phyloP scores from a whole-genome alignment of 768 basidiomycete genomes.

The Mycena metata region DNA sequence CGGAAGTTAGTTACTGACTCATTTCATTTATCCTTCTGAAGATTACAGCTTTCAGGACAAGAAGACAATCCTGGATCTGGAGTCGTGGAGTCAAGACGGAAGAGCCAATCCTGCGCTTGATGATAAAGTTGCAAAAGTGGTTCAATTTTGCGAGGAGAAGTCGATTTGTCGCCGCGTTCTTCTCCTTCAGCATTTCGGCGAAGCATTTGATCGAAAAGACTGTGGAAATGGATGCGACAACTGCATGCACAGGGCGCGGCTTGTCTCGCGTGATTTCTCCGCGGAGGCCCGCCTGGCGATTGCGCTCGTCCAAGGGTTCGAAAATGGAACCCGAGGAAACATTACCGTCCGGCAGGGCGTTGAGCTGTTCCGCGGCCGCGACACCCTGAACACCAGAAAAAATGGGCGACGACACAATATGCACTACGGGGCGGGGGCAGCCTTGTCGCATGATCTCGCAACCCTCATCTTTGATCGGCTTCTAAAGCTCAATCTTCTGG shows the following conservation, averaged over 20 bases:
- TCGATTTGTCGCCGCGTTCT: conserved; percentile 1
- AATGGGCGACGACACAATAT: not conserved
- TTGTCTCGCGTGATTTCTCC: conserved; percentile 2
- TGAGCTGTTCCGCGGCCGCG: not conserved
- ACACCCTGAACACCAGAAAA: not conserved
- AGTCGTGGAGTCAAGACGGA: not conserved
- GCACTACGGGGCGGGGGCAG: not conserved
- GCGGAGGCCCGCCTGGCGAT: conserved; percentile 1
- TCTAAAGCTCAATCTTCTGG: not conserved
- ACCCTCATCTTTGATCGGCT: conserved; percentile 1
- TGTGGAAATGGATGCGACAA: conserved; percentile 9
- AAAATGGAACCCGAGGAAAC: not conserved
- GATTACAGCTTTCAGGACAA: conserved; percentile 7
- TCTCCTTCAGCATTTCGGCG: conserved; percentile 21
- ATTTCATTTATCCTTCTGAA: not conserved
- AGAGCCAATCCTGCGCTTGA: not conserved
- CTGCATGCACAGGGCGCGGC: not conserved
- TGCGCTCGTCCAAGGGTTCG: not conserved
- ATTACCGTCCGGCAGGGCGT: not conserved
- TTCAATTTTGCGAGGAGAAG: conserved; percentile 13
- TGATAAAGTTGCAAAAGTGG: not conserved
- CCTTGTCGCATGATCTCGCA: not conserved
- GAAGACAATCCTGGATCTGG: not conserved
- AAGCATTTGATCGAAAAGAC: conserved; percentile 2
- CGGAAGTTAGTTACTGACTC: not conserved